These are phyloP conservation scores for Phycomyces blakesleeanus DNA, from an alignment of 192 early-diverging fungal species.

Conservation along the genomic window DNA sequence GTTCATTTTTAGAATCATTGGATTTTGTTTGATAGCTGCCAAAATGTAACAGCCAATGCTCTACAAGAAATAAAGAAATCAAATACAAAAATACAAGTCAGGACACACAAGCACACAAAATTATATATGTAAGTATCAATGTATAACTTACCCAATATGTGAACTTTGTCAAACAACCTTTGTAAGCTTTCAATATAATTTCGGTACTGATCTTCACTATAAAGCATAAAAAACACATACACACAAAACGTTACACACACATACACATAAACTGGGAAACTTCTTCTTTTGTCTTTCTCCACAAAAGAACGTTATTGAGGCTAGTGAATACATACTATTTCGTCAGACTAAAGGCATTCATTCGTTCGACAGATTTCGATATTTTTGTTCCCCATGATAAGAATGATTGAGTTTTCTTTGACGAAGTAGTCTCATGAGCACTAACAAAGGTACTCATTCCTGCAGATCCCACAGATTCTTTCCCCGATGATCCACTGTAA, in stretches of 20 bases:
- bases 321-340: constrained; percentile 15
- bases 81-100: background rate
- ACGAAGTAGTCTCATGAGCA: background rate
- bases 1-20: constrained; percentile 16
- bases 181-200: constrained; percentile 31
- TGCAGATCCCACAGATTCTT: background rate
- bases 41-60: constrained; percentile 32
- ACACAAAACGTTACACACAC: too few relatives aligned
- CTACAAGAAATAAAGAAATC: constrained; percentile 7
- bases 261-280: background rate
- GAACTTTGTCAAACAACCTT: constrained; percentile 27
- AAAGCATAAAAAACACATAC: constrained; percentile 1
- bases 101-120: background rate
- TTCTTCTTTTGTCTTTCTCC: background rate
- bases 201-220: constrained; percentile 35
- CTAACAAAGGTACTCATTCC: background rate
- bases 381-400: constrained; percentile 40
- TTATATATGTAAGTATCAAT: too few relatives aligned
- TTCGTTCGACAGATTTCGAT: constrained; percentile 37
- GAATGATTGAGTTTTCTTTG: constrained; percentile 14
- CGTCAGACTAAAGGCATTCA: constrained; percentile 36
- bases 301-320: background rate
- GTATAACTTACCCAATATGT: constrained; percentile 26
- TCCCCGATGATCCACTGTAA: background rate
- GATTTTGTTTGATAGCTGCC: background rate